Evolutionary conservation across 176 grass and related monocot genomes (phyloP).

Genomic region (Rhipidocladum racemiflorum): DNA sequence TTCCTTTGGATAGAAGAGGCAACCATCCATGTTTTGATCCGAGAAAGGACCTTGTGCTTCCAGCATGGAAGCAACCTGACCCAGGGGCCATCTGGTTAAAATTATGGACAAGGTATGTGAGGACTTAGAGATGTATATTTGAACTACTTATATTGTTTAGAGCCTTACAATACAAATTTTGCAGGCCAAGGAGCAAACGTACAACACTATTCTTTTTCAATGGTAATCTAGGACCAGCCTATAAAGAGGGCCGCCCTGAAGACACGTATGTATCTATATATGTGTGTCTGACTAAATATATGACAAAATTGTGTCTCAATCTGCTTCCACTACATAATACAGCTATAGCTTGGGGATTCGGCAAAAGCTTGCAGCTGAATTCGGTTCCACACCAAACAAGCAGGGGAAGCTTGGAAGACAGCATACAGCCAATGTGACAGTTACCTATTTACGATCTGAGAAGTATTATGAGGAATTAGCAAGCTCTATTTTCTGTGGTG

Average conservation of each 20-base stretch:
- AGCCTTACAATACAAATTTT: conserved; percentile 17
- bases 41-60: conserved; percentile 85
- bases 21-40: conserved; percentile 88
- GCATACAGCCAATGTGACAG: conserved; percentile 57
- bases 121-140: neutral
- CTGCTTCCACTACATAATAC: conserved; percentile 39
- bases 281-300: conserved; percentile 9
- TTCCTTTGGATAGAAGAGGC: conserved; percentile 78
- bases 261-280: conserved; percentile 55
- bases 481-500: conserved; percentile 88
- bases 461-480: conserved; percentile 82
- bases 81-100: conserved; percentile 86
- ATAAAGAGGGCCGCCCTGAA: conserved; percentile 77
- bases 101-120: conserved; percentile 72
- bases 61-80: conserved; percentile 86
- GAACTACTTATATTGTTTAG: conserved; percentile 25
- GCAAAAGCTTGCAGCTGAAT: conserved; percentile 84
- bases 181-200: conserved; percentile 66
- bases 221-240: conserved; percentile 90
- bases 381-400: conserved; percentile 79
- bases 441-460: conserved; percentile 59
- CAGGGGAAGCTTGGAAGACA: conserved; percentile 77
- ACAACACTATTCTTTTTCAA: conserved; percentile 96
- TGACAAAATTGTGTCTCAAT: conserved; percentile 21
- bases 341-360: conserved; percentile 95